Base-by-base conservation (phyloP, 345 rosid species). In the Brassica rapa region DNA sequence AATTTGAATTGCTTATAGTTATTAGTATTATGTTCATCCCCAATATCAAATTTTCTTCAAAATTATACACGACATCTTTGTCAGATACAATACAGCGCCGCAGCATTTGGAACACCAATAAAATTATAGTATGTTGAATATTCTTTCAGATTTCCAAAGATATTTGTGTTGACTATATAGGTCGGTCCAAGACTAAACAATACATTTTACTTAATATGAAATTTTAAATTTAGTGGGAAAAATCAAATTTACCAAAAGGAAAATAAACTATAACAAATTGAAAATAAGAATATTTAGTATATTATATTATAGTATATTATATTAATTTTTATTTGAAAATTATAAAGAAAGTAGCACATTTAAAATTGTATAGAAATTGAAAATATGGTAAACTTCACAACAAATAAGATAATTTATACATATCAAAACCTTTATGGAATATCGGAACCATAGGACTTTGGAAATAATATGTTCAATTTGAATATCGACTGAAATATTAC, bases 141-240 rank as follows among this genome's bases (percentile, higher is more conserved):
- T 73, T 79, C 82, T 66, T 6, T 60, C 65, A 25, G 61, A 71
- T 77, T 53, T 63, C 12, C 39, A 25, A 24, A 39, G 51, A 55
- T 78, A 71, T 65, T 39, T 67, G 57, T 15, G 33, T 73, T 79
- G 82, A 79, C 68, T 9, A 56, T 41, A n/a, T 21, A 66, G 2
- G 56, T 46, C 73, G 55, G 62, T 30, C 64, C 68, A n/a, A 32
- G 62, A 41, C 6, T 16, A 33, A 60, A 69, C 10, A 10, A 12
- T 16, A 60, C 49, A 27, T 14, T 62, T 14, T 29, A 29, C 33
- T 19, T 0, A 10, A 27, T 61, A 61, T 24, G 6, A 1, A 51
- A 21, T 8, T 4, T 59, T 4, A 59, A 21, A 57, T 51, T n/a
- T 51, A n/a, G 21, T 51, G 21, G 53, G 15, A 51, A 41, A 46